Evolutionary conservation across 495 filamentous ascomycete genomes (phyloP).

Genomic region (Xylaria flabelliformis): DNA sequence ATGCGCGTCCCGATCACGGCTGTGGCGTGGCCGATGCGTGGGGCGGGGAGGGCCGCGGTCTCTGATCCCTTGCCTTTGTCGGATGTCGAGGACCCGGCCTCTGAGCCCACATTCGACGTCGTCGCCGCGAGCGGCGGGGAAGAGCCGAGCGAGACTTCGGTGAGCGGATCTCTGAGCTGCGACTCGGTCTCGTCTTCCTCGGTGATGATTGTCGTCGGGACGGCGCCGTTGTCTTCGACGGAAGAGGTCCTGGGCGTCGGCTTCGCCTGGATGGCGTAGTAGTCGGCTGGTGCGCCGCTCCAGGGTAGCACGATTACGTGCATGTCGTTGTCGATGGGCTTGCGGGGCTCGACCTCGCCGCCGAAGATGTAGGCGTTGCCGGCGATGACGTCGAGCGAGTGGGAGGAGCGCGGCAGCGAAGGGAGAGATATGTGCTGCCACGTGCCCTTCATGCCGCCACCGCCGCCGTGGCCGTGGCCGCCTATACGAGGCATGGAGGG

Average conservation of each 20-base stretch:
- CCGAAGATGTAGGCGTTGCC: constrained; percentile 75
- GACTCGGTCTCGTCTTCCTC: constrained; percentile 46
- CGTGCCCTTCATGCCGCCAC: constrained; percentile 57
- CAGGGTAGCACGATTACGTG: constrained; percentile 68
- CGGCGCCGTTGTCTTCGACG: not conserved
- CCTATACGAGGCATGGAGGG: constrained; percentile 32
- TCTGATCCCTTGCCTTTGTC: constrained; percentile 23
- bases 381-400: constrained; percentile 70
- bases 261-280: constrained; percentile 59
- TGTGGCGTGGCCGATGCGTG: constrained; percentile 64
- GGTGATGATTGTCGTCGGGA: constrained; percentile 44
- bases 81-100: constrained; percentile 18
- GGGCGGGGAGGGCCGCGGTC: constrained; percentile 48
- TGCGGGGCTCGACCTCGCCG: constrained; percentile 58
- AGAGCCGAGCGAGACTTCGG: constrained; percentile 35
- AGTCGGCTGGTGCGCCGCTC: constrained; percentile 60
- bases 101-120: not conserved
- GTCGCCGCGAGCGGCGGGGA: constrained; percentile 10
- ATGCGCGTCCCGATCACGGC: constrained; percentile 64
- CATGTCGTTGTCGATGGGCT: constrained; percentile 71
- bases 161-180: constrained; percentile 32
- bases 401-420: constrained; percentile 69
- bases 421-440: constrained; percentile 63
- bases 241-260: constrained; percentile 26
- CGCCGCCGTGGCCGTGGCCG: too few species aligned